Evolutionary conservation across 768 basidiomycete genomes (phyloP), one percentile per base, ranked within the genome.

Genomic region (Boletus pseudo-olivaceus): DNA sequence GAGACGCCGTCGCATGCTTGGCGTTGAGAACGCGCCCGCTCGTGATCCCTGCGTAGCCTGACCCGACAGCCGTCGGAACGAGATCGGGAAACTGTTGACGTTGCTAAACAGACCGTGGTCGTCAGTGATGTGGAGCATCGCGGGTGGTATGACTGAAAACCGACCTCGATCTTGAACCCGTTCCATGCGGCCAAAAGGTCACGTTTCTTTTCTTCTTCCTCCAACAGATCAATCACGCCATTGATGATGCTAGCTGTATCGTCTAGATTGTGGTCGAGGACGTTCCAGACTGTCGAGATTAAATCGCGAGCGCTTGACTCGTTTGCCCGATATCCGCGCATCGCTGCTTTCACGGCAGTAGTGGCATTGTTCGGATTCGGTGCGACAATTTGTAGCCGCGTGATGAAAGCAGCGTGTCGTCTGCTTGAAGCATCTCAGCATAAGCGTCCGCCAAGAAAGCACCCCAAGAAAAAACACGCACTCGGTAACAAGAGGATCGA

Each of bases 281-380:
- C 78, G 65, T 85, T 90, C 85, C 86, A 96, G n/a, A 95, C 76
- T 0, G 90, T 95, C 38, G 86, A 85, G 47, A 98, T 86, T 57
- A 98, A 77, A 69, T 96, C 96, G 4, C 84, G 78, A 3, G 93
- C 89, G 38, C 81, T 83, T 9, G 84, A 82, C 67, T 99, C 95
- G 39, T 84, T 84, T 2, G 78, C 69, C 26, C 82, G 80, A 72
- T 88, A 99, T 29, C 88, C 83, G 10, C 91, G 85, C 33, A 91
- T 81, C 27, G 92, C 86, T 14, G 89, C 82, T 62, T 83, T 85
- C 27, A 88, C 79, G 1, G 82, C 85, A 14, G 84, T 73, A 3
- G 82, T 70, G 0, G 87, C 86, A 8, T 73, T 79, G 7, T 72
- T 71, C 0, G 86, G 79, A 53, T 88, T 84, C 5, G 79, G 68